These are phyloP conservation scores for Chloranthus sessilifolius DNA, from an alignment of 164 flowering plant species.

Conservation along the genomic window DNA sequence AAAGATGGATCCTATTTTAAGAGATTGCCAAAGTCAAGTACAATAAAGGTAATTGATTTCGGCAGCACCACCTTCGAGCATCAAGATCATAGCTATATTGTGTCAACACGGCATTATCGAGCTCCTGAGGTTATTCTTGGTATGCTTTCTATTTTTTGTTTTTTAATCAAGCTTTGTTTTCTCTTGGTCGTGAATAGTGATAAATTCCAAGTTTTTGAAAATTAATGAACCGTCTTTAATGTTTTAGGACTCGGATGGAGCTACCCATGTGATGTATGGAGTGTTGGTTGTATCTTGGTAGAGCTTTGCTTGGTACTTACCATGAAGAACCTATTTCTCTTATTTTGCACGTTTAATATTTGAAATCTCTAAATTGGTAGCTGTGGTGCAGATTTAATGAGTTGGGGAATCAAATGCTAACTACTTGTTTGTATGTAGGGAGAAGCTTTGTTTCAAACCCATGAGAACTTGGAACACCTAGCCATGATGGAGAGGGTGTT, in stretches of 20 bases:
- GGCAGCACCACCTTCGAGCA: constrained; percentile 80
- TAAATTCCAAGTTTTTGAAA: too few species aligned
- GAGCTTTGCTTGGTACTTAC: constrained; percentile 84
- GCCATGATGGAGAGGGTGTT: constrained; percentile 86
- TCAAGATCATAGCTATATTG: constrained; percentile 63
- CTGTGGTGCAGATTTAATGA: too few species aligned
- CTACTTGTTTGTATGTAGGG: too few species aligned
- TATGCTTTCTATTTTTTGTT: constrained; percentile 13
- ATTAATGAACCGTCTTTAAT: too few species aligned
- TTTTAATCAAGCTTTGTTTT: not conserved
- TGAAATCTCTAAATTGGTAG: too few species aligned
- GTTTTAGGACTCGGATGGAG: constrained; percentile 76
- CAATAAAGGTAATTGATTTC: constrained; percentile 84
- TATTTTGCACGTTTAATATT: too few species aligned
- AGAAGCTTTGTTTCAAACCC: too few species aligned
- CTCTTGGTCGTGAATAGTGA: too few species aligned
- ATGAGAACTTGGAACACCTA: constrained; percentile 71
- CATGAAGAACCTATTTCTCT: too few species aligned
- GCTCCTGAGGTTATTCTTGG: constrained; percentile 92
- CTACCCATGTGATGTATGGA: constrained; percentile 83
- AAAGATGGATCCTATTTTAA: constrained; percentile 48
- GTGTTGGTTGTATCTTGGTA: constrained; percentile 74
- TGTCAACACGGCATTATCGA: constrained; percentile 80
- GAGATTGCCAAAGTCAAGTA: constrained; percentile 58
- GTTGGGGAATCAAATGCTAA: too few species aligned